A percentile compares a stretch with the other conserved stretches of the same genome.
phyloP scores from a whole-genome alignment of 495 filamentous ascomycete species.

The Penicillium fimorum region DNA sequence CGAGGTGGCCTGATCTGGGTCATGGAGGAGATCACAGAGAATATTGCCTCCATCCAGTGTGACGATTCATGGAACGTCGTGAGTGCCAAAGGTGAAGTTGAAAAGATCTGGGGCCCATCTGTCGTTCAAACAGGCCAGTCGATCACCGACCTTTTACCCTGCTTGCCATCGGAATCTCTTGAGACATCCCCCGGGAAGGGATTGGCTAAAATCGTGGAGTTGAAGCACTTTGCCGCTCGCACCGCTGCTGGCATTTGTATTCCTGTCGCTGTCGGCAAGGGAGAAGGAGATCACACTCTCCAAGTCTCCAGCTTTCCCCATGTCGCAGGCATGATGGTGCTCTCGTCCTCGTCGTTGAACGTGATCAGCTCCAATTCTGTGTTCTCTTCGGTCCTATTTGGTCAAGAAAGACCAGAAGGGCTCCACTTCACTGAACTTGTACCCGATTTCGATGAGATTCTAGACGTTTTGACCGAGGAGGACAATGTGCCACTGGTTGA shows the following conservation, averaged over 20 bases:
- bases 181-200: conserved; percentile 62
- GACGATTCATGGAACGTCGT: conserved; percentile 71
- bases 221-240: conserved; percentile 78
- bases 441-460: conserved; percentile 79
- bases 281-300: conserved; percentile 62
- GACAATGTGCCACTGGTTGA: conserved; percentile 79
- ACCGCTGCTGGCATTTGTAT: conserved; percentile 72
- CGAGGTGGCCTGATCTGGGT: conserved; percentile 94
- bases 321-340: conserved; percentile 93
- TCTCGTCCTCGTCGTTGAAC: conserved; percentile 68
- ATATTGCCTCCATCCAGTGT: conserved; percentile 70
- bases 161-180: conserved; percentile 71
- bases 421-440: conserved; percentile 75
- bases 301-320: conserved; percentile 91
- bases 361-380: conserved; percentile 94
- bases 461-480: conserved; percentile 79
- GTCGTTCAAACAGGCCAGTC: conserved; percentile 63
- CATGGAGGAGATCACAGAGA: conserved; percentile 94
- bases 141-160: conserved; percentile 73
- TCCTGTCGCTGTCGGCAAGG: conserved; percentile 71
- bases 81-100: conserved; percentile 63
- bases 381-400: conserved; percentile 89
- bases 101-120: conserved; percentile 77
- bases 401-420: conserved; percentile 78
- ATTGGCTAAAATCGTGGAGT: conserved; percentile 62